Conservation (phyloP, 192 early-diverging fungal genomes). For the Mycoemilia scoparia region DNA sequence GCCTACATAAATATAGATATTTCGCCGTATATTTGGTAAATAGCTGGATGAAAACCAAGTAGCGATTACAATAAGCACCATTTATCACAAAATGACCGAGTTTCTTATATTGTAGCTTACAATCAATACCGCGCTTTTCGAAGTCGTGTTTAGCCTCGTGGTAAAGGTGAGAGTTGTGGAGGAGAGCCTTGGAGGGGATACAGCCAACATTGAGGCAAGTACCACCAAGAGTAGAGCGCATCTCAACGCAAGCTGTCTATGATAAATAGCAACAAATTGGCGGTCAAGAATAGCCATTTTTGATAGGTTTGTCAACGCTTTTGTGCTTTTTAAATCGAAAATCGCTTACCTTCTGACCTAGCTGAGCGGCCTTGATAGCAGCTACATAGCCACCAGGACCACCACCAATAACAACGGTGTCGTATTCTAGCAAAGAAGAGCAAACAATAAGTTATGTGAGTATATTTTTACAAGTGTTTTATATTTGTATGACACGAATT, state of each 20-base stretch:
- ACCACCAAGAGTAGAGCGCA: constrained; percentile 85
- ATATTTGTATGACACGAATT: not conserved
- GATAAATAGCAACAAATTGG: constrained; percentile 1
- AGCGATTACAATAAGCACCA: not conserved
- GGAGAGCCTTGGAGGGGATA: constrained; percentile 97
- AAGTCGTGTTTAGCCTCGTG: constrained; percentile 86
- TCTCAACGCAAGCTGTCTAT: constrained; percentile 92
- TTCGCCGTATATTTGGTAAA: not conserved
- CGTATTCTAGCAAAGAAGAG: constrained; percentile 34
- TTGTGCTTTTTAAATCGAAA: too few species aligned
- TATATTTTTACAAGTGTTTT: not conserved
- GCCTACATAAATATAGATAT: too few species aligned
- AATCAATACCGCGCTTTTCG: constrained; percentile 83
- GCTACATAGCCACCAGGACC: constrained; percentile 98
- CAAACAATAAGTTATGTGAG: not conserved
- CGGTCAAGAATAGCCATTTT: too few species aligned
- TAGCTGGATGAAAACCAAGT: too few species aligned
- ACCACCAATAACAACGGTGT: constrained; percentile 78
- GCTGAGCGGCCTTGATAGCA: constrained; percentile 96
- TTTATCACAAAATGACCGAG: constrained; percentile 27
- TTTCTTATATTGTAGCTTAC: too few species aligned
- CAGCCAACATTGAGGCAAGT: constrained; percentile 99
- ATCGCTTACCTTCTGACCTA: constrained; percentile 74
- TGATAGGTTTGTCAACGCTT: too few species aligned
- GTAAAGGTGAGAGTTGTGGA: constrained; percentile 96